Base-by-base conservation (phyloP, 169 alveolate species). In the Plasmodium blacklocki region DNA sequence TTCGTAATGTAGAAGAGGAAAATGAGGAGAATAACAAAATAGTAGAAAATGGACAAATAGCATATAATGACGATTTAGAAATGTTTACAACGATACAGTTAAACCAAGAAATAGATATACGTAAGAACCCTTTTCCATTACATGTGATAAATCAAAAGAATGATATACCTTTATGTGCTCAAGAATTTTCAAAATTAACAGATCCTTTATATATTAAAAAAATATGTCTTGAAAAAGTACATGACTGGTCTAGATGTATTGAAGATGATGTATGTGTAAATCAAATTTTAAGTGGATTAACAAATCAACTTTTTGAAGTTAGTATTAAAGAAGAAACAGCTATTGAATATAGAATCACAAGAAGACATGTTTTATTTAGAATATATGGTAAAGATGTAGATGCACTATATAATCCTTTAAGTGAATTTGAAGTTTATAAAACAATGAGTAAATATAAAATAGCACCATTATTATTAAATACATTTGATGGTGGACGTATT, bases 401-500 rank as follows among this genome's bases (percentile, higher is more conserved):
- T 39, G 89, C 73, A 45, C 86, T 94, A 58, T 94, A 94, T 71
- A 95, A 94, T 74, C 71, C 94, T 9, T 73, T 70, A 21, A 87
- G 74, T 21, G 96, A 94, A 89, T 78, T 88, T 29, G 95, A 94
- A 47, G 97, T 94, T 2, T 94, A 88, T 63, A 85, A 92, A 88
- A 88, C 94, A 47, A 71, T 94, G 83, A 88, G 96, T 23, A 74
- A 83, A 43, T 90, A 88, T 62, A 88, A 83, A 26, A 89, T 93
- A 68, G 94, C 94, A 59, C 97, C 97, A 47, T 80, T 88, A 54
- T 47, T 94, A 67, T 60, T 94, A 62, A 88, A 70, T 62, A 68
- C 83, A 63, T 93, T 90, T 89, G 80, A 63, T 15, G 97, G 95
- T 23, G 97, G 97, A 0, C 89, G 97, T 19, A 94, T 94, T 50